phyloP scores from a whole-genome alignment of 2,329 filamentous ascomycete species.

The Ophiostoma triangulosporum region DNA sequence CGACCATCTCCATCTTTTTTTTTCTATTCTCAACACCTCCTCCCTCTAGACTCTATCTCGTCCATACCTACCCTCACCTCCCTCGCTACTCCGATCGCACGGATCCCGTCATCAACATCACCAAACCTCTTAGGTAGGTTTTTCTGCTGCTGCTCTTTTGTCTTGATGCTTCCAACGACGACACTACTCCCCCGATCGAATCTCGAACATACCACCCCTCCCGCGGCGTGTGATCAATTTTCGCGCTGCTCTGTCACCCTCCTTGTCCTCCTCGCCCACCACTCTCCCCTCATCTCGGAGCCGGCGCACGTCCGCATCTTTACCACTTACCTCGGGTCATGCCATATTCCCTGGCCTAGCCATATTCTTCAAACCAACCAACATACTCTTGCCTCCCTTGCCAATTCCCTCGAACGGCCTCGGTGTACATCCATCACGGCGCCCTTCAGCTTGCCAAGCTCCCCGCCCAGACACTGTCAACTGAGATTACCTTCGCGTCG shows the following conservation, averaged over 20 bases:
- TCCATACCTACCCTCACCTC: slow-evolving; percentile 3
- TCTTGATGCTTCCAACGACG: background rate
- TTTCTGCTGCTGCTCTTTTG: background rate
- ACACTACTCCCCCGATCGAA: background rate
- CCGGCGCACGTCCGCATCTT: background rate
- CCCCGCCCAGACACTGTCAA: background rate
- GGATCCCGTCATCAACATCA: slow-evolving; percentile 1
- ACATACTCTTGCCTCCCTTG: background rate
- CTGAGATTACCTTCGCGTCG: background rate
- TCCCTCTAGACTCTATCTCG: background rate
- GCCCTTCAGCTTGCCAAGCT: background rate
- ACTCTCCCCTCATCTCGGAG: background rate
- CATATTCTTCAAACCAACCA: background rate
- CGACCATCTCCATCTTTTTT: slow-evolving; percentile 8
- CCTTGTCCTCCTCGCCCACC: background rate
- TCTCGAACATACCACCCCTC: background rate
- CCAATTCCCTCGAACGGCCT: background rate
- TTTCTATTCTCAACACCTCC: slow-evolving; percentile 1
- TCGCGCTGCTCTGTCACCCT: background rate
- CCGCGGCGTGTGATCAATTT: background rate
- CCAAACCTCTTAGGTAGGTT: slow-evolving; percentile 2
- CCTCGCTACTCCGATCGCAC: slow-evolving; percentile 7
- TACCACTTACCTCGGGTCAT: background rate
- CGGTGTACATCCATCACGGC: background rate
- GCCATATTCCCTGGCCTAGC: background rate